phyloP scores from a whole-genome alignment of 805 yeast genomes.

The Pichia scutulata region DNA sequence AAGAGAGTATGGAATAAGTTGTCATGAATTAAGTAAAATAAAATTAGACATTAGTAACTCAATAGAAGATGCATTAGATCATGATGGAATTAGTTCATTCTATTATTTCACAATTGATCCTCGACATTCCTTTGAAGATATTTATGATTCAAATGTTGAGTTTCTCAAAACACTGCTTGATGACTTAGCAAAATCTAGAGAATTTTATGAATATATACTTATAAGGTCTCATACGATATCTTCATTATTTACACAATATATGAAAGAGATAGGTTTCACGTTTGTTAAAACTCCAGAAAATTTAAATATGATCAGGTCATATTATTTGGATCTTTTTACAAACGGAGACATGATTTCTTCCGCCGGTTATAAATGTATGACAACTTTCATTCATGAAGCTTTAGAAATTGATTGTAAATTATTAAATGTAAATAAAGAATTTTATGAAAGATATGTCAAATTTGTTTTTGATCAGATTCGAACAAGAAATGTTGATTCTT shows the following conservation, averaged over 20 bases:
- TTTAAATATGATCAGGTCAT: background rate
- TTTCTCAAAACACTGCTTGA: background rate
- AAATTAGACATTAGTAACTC: background rate
- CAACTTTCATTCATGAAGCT: background rate
- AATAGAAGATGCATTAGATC: background rate
- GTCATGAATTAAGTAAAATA: background rate
- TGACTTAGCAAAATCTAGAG: background rate
- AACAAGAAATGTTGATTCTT: no score
- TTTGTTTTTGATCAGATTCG: background rate
- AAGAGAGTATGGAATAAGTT: background rate
- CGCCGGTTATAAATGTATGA: background rate
- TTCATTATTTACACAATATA: background rate
- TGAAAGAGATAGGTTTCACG: background rate
- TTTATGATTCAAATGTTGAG: background rate
- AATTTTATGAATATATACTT: background rate
- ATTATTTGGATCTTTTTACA: background rate
- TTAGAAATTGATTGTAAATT: background rate
- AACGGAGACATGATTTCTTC: background rate
- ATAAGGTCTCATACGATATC: background rate
- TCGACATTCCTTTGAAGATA: background rate
- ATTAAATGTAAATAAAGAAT: background rate
- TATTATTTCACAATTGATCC: background rate
- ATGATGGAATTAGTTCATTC: background rate
- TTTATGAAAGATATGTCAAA: background rate
- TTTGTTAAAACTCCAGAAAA: background rate